These are phyloP conservation scores for Xerocomus subilludens DNA, from an alignment of 1,284 basidiomycete species.

Conservation along the genomic window DNA sequence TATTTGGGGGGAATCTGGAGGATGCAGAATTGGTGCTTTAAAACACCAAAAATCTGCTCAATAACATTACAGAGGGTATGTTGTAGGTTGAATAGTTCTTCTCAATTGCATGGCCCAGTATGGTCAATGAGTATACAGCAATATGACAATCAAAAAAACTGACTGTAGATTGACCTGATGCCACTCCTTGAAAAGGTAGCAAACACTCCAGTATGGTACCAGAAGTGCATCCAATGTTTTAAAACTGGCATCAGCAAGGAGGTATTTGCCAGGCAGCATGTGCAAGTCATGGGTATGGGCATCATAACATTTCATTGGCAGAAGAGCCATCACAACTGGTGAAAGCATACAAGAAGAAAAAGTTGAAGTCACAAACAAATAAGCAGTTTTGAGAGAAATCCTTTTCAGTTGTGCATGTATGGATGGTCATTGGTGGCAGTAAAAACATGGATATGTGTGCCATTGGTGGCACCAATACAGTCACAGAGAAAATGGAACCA, in stretches of 20 bases:
- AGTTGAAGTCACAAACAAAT: conserved; percentile 37
- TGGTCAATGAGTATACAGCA: too few species aligned
- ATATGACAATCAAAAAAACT: background rate
- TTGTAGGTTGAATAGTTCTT: conserved; percentile 59
- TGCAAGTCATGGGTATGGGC: conserved; percentile 2
- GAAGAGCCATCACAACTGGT: conserved; percentile 29
- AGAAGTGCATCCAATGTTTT: background rate
- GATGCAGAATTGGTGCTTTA: conserved; percentile 54
- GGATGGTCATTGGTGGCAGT: background rate
- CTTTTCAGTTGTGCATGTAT: conserved; percentile 32
- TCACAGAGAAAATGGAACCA: background rate
- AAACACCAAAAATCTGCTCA: conserved; percentile 58
- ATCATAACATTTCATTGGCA: conserved; percentile 32
- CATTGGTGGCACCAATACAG: background rate
- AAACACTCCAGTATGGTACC: conserved; percentile 13
- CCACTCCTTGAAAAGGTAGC: conserved; percentile 28
- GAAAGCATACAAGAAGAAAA: conserved; percentile 26
- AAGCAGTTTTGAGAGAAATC: conserved; percentile 46
- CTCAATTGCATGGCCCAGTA: conserved; percentile 27
- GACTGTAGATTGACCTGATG: background rate
- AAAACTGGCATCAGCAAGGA: conserved; percentile 31
- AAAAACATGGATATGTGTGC: background rate
- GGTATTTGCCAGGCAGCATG: conserved; percentile 25
- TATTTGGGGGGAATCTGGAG: conserved; percentile 47
- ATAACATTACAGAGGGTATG: conserved; percentile 57